phyloP scores from a whole-genome alignment of 192 early-diverging fungal genomes.

The Coemansia reversa region DNA sequence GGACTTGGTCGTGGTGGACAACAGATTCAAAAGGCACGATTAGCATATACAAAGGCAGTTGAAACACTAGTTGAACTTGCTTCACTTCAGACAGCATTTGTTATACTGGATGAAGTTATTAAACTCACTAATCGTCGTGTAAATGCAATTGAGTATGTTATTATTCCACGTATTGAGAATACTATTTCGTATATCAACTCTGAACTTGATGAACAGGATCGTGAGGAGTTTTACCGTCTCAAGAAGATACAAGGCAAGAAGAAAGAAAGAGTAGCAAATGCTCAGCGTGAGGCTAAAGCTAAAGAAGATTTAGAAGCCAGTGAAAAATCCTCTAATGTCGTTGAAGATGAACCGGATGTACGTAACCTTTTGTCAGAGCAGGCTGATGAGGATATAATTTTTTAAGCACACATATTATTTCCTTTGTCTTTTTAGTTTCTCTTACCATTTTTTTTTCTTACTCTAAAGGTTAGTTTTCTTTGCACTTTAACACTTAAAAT shows the following conservation, averaged over 20 bases:
- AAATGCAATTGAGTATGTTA: conserved; percentile 99
- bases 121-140: conserved; percentile 98
- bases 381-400: conserved; percentile 60
- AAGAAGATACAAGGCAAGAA: conserved; percentile 99
- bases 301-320: conserved; percentile 10
- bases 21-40: conserved; percentile 92
- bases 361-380: conserved; percentile 53
- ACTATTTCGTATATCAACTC: conserved; percentile 95
- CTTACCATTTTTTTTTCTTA: background rate
- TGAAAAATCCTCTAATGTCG: conserved; percentile 8
- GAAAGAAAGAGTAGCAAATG: conserved; percentile 74
- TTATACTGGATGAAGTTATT: conserved; percentile 99
- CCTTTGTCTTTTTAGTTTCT: background rate
- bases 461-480: too few species aligned
- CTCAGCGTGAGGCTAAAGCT: conserved; percentile 37
- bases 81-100: conserved; percentile 98
- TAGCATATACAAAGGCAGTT: conserved; percentile 92
- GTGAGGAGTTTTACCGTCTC: conserved; percentile 97
- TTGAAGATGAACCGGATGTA: conserved; percentile 1
- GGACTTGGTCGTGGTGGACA: conserved; percentile 97
- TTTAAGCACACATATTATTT: conserved; percentile 33
- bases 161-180: conserved; percentile 98
- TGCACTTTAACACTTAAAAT: too few species aligned
- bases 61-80: conserved; percentile 96
- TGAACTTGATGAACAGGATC: conserved; percentile 97